Conservation (phyloP, 768 basidiomycete species). For the Hypsizygus marmoreus region DNA sequence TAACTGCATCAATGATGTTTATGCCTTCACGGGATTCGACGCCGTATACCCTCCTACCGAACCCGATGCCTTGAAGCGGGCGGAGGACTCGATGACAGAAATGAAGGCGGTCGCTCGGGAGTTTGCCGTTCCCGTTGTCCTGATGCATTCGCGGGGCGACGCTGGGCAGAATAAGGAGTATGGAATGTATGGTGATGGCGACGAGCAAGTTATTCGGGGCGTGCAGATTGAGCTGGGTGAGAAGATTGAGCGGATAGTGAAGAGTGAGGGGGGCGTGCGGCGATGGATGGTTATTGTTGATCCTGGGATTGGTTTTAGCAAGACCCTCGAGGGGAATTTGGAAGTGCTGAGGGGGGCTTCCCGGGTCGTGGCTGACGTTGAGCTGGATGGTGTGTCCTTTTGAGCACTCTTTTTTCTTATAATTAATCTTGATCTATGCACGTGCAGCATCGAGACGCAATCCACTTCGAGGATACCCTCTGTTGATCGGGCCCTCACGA, state of each 20-base stretch:
- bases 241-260: constrained; percentile 65
- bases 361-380: constrained; percentile 44
- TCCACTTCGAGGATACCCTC: constrained; percentile 57
- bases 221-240: constrained; percentile 72
- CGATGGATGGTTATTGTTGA: constrained; percentile 90
- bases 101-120: constrained; percentile 72
- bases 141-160: constrained; percentile 95
- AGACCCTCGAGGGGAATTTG: constrained; percentile 74
- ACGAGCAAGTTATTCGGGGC: constrained; percentile 58
- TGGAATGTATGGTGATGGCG: constrained; percentile 37
- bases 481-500: constrained; percentile 76
- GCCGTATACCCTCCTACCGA: constrained; percentile 36
- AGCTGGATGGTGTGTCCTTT: constrained; percentile 29
- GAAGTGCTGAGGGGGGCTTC: constrained; percentile 58
- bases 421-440: constrained; percentile 2
- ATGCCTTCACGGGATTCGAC: constrained; percentile 71
- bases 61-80: constrained; percentile 30
- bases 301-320: constrained; percentile 95
- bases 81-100: constrained; percentile 42
- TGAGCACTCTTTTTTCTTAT: neutral
- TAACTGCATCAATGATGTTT: constrained; percentile 93
- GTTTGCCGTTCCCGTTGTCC: constrained; percentile 73
- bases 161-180: constrained; percentile 76
- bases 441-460: constrained; percentile 37
- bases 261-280: constrained; percentile 69